Base-by-base conservation (phyloP, 2,329 filamentous ascomycete species). In the Xylaria sp. region DNA sequence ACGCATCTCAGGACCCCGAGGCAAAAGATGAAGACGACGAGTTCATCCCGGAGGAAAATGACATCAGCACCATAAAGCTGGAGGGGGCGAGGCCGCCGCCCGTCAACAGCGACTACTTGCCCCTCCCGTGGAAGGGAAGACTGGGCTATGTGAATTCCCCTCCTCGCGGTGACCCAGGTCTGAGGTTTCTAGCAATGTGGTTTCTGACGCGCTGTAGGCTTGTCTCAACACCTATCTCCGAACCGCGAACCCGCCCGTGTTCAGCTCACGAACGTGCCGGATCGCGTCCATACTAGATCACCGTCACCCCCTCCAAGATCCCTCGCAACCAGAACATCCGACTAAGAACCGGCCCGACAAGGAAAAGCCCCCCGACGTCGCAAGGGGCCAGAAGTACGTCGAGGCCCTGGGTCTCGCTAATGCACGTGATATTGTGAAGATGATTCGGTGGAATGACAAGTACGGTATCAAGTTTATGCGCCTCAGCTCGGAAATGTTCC, bases 401-500 rank as follows among this genome's bases (percentile, higher is more conserved):
- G 85, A 96, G 69, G 79, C 82, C 0, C 71, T 97, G 2, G 91
- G 92, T 0, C 71, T 96, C 9, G 85, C 89, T 16, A 97, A 97
- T 71, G 89, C 90, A 1, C 81, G 84, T 39, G 93, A 97, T 64
- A 84, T 97, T 26, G 75, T 82, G 52, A 96, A 95, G 71, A 91
- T 97, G 84, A 67, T 97, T 7, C 82, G 85, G 1, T 97, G 93
- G 93, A 97, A 97, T 67, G 88, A 95, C 60, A 89, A 85, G 62
- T 97, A 93, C 61, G 87, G 88, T 38, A 97, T 97, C 73, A 92
- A 86, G 63, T 97, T 97, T 70, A 85, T 97, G 83, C 85, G 93
- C 1, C 78, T 97, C 18, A 96, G 91, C 63, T 96, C 91, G 50
- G 93, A 97, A 64, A 97, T 97, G 90, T 97, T 97, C 61, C 93